Base-by-base conservation (phyloP, 2,329 filamentous ascomycete genomes). In the Diaporthe batatas region DNA sequence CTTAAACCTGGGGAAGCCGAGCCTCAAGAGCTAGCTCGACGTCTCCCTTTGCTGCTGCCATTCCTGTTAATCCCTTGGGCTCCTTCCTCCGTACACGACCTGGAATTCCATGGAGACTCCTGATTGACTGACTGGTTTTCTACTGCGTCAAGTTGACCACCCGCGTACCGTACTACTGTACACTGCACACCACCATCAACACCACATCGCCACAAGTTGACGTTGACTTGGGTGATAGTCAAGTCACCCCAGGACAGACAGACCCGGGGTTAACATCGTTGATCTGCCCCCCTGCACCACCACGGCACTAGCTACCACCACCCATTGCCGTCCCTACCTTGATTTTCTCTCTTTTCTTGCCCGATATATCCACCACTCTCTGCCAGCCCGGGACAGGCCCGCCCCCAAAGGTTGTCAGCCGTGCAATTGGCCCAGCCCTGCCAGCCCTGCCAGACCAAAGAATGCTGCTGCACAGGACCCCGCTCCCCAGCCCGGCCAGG, bases 1-100 rank as follows among this genome's bases (percentile, higher is more conserved):
- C 62, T 70, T 70, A 59, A 70, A 70, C 68, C 68, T 70, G 68
- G 54, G 54, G 68, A 70, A 70, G 68, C 68, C 68, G 68, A 57
- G 54, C 42, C 42, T 69, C 51, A 69, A 34, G 65, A 29, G 29
- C 32, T 42, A 42, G 39, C 39, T 42, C 39, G 39, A 16, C 8
- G 14, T 6, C 39, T 70, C 54, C 68, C 54, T 59, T 70, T 32
- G 42, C n/a, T 18, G 18, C 3, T 65, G 59, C 44, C 29, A 32
- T 36, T 23, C 2, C 59, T 65, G 29, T 51, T 23, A 23, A 36
- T 21, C 53, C 42, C 54, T 36, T 36, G 49, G 32, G 34, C 42
- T 47, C 51, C 49, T 44, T 44, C n/a, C 57, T 32, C 39, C 58
- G 39, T 12, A 21, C 58, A 62, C 39, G 23, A 25, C 32, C 42